These are phyloP conservation scores for Chaetomium tenue DNA, from an alignment of 495 filamentous ascomycete species.

Conservation along the genomic window DNA sequence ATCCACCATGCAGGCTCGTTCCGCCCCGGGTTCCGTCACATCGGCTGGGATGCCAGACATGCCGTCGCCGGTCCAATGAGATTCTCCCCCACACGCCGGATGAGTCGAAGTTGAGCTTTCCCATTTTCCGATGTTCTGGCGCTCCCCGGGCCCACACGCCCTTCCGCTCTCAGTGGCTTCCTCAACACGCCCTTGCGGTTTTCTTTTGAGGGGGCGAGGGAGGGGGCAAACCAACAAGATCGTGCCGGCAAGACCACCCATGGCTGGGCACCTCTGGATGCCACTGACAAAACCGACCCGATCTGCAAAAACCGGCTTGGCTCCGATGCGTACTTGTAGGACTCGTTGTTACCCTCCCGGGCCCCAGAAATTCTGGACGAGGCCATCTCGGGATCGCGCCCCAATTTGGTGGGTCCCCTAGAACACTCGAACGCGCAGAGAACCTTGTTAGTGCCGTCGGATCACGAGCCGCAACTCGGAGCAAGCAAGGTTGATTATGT, in stretches of 20 bases:
- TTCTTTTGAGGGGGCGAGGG: neutral
- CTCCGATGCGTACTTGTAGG: neutral
- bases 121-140: neutral
- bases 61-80: conserved; percentile 11
- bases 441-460: conserved; percentile 4
- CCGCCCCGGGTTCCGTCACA: conserved; percentile 15
- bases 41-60: conserved; percentile 1
- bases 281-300: neutral
- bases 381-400: conserved; percentile 3
- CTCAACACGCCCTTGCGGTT: neutral
- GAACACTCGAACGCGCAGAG: neutral
- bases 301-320: neutral
- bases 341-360: neutral
- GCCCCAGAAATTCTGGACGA: neutral
- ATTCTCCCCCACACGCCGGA: conserved; percentile 5
- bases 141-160: neutral
- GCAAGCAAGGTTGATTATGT: neutral
- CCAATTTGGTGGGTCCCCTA: conserved; percentile 5
- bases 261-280: neutral
- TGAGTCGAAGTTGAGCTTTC: neutral
- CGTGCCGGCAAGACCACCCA: neutral
- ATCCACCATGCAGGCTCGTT: conserved; percentile 15
- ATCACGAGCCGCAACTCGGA: neutral
- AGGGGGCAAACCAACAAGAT: neutral
- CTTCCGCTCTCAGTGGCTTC: neutral